Evolutionary conservation across 2,329 filamentous ascomycete species (phyloP).

Genomic region (Fusarium chuoi): DNA sequence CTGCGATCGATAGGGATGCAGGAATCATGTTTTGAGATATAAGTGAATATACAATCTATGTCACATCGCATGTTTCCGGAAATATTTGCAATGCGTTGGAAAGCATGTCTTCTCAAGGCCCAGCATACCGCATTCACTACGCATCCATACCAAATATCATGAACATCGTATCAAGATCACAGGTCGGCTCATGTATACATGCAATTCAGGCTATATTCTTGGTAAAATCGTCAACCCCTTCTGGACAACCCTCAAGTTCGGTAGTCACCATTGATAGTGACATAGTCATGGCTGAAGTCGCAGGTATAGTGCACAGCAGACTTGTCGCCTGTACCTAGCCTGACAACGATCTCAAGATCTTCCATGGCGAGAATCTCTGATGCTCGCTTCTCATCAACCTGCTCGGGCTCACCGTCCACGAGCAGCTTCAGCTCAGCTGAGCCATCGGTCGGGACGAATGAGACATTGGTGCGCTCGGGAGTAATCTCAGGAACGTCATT

Average conservation of each 20-base stretch:
- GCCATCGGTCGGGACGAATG: constrained; percentile 82
- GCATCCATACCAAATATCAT: not conserved
- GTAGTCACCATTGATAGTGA: constrained; percentile 76
- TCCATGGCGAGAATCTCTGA: constrained; percentile 81
- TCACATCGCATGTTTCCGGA: not conserved
- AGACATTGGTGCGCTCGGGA: constrained; percentile 78
- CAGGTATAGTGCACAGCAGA: constrained; percentile 85
- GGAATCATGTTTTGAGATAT: not conserved
- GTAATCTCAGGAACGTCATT: constrained; percentile 72
- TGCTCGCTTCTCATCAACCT: constrained; percentile 79
- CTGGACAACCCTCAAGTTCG: constrained; percentile 58
- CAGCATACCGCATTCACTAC: not conserved
- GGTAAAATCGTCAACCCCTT: not conserved
- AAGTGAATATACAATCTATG: not conserved
- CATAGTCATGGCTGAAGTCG: constrained; percentile 86
- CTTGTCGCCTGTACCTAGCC: constrained; percentile 73
- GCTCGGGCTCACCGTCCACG: constrained; percentile 82
- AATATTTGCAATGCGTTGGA: not conserved
- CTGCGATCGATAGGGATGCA: not conserved
- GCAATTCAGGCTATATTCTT: not conserved
- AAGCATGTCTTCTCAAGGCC: too few species aligned
- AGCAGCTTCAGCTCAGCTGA: constrained; percentile 79
- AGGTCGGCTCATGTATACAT: not conserved
- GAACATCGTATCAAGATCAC: not conserved
- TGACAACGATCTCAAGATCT: constrained; percentile 82